A percentile compares a stretch with the other conserved stretches of the same genome.
Evolutionary conservation across 768 basidiomycete genomes (phyloP).

Genomic region (Mycena floridula): DNA sequence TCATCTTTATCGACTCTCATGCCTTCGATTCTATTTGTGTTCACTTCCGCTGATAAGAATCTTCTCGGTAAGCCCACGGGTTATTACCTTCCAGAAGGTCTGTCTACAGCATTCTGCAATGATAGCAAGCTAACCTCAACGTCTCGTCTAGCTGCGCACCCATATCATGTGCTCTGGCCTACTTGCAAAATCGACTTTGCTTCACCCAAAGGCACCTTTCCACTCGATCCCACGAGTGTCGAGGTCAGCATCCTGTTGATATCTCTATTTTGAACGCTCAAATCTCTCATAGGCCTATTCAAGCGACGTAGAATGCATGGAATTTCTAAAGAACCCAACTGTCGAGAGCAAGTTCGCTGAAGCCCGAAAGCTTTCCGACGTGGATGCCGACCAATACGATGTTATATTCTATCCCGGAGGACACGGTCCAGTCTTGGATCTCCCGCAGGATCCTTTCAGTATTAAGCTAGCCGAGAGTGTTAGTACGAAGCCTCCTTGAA

Average conservation of each 20-base stretch:
- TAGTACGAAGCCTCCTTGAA: not conserved
- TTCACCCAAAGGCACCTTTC: constrained; percentile 42
- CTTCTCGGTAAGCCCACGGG: constrained; percentile 47
- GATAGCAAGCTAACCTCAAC: too few species aligned
- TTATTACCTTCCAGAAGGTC: constrained; percentile 13
- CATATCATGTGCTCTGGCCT: constrained; percentile 52
- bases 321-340: constrained; percentile 34
- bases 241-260: constrained; percentile 26
- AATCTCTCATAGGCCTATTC: too few species aligned
- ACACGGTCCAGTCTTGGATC: constrained; percentile 4
- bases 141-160: constrained; percentile 71
- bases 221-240: constrained; percentile 53
- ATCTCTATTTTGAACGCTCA: not conserved
- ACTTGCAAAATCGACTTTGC: constrained; percentile 54
- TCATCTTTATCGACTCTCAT: too few species aligned
- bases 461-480: constrained; percentile 35
- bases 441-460: constrained; percentile 15
- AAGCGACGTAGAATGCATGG: constrained; percentile 7
- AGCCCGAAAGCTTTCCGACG: constrained; percentile 37
- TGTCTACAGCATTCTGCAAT: too few species aligned
- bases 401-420: constrained; percentile 31
- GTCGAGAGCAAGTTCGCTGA: constrained; percentile 30
- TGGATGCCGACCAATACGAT: constrained; percentile 38
- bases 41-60: constrained; percentile 59
- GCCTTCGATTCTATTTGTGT: constrained; percentile 63